phyloP scores from a whole-genome alignment of 495 filamentous ascomycete genomes.

The Jackrogersella minutella region DNA sequence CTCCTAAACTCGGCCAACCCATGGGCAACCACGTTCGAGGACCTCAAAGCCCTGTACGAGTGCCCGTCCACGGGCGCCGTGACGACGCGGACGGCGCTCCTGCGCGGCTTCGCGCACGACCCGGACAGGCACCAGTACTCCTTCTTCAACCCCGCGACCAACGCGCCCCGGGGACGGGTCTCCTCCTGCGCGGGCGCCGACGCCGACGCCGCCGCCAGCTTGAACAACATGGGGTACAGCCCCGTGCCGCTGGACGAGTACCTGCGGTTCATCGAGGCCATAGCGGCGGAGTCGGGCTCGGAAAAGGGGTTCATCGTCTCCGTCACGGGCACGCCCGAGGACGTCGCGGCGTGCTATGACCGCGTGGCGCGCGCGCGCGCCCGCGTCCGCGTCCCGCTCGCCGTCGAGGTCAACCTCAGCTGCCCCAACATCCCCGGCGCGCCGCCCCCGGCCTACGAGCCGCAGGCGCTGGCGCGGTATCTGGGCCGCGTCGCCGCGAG shows the following conservation, averaged over 20 bases:
- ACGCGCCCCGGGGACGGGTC: not conserved
- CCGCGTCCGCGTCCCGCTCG: conserved; percentile 47
- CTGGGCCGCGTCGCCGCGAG: conserved; percentile 50
- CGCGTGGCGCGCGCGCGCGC: conserved; percentile 30
- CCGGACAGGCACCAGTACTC: conserved; percentile 67
- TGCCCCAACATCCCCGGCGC: conserved; percentile 74
- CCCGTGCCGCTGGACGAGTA: conserved; percentile 72
- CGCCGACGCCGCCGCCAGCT: conserved; percentile 54
- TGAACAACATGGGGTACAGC: conserved; percentile 77
- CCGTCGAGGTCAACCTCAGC: conserved; percentile 75
- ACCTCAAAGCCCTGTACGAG: conserved; percentile 63
- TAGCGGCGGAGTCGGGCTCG: conserved; percentile 26
- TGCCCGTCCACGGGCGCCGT: conserved; percentile 71
- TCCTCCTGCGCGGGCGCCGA: too few relatives aligned
- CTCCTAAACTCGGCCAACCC: conserved; percentile 75
- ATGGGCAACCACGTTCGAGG: conserved; percentile 69
- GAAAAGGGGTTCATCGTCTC: conserved; percentile 72
- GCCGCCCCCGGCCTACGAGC: conserved; percentile 73
- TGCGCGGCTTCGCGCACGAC: conserved; percentile 67
- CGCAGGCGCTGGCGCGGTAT: conserved; percentile 55
- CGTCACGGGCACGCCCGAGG: conserved; percentile 65
- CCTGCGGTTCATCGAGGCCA: conserved; percentile 57
- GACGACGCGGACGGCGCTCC: conserved; percentile 70
- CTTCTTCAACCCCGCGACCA: conserved; percentile 66
- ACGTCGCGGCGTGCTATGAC: conserved; percentile 57